Evolutionary conservation across 306 rosid genomes (phyloP).

Genomic region (Elaeagnus macrophylla): DNA sequence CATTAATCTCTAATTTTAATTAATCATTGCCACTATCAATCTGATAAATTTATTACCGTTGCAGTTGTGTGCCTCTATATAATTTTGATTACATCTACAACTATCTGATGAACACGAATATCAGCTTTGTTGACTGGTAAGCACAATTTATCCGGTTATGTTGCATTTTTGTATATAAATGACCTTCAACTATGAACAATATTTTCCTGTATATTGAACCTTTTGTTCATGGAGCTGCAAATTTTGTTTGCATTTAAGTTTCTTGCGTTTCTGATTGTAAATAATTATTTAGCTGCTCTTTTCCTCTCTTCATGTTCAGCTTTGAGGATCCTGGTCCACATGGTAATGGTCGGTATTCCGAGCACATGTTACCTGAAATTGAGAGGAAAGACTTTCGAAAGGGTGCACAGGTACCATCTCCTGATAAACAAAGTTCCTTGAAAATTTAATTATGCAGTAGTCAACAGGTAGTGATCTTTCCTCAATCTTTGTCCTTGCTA

Average conservation of each 20-base stretch:
- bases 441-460: too few species aligned
- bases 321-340: conserved; percentile 98
- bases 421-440: background rate
- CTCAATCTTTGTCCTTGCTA: background rate
- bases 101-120: conserved; percentile 67
- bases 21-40: conserved; percentile 18
- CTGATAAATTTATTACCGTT: conserved; percentile 28
- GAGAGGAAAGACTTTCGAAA: conserved; percentile 85
- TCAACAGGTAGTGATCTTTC: too few species aligned
- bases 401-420: conserved; percentile 88
- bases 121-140: conserved; percentile 95
- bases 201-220: background rate
- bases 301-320: conserved; percentile 29
- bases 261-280: too few species aligned
- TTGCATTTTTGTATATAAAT: background rate
- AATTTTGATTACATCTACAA: conserved; percentile 69
- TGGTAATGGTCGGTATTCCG: conserved; percentile 92
- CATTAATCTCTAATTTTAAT: conserved; percentile 16
- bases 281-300: too few species aligned
- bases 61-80: conserved; percentile 92
- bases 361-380: conserved; percentile 93
- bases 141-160: conserved; percentile 12
- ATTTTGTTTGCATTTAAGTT: too few species aligned
- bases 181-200: background rate
- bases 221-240: too few species aligned